Conservation (phyloP, 495 filamentous ascomycete genomes). For the Penicillium bialowiezense region DNA sequence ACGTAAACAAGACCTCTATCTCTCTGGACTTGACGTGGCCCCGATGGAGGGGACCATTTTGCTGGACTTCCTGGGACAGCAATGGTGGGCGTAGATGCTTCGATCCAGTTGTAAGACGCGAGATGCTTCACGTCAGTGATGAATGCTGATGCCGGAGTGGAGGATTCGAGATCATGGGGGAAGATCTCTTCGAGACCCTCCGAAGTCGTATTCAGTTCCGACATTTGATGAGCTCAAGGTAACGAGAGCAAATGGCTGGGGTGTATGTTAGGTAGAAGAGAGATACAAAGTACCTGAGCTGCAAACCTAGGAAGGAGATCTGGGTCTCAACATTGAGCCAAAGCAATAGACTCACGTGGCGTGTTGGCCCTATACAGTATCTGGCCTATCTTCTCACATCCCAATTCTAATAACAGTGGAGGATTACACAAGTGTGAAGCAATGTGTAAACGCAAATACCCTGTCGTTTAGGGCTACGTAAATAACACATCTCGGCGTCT, state of each 20-base stretch:
- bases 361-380: too few species aligned
- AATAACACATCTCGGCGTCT: too few species aligned
- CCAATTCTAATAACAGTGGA: too few species aligned
- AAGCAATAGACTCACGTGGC: too few species aligned
- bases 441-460: too few species aligned
- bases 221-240: not conserved
- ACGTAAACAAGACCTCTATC: conserved; percentile 15
- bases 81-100: conserved; percentile 7
- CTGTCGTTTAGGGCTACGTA: too few species aligned
- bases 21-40: conserved; percentile 3
- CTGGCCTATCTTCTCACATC: too few species aligned
- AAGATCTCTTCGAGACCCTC: not conserved
- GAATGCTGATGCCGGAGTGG: not conserved
- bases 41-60: conserved; percentile 8
- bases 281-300: too few species aligned
- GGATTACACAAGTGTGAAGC: too few species aligned
- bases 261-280: too few species aligned
- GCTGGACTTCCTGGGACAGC: conserved; percentile 15
- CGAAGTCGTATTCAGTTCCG: not conserved
- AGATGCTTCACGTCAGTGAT: not conserved
- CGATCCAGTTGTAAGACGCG: conserved; percentile 1
- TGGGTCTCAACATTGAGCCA: too few species aligned
- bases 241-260: not conserved
- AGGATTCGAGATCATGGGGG: not conserved
- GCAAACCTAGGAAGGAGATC: too few species aligned